These are phyloP conservation scores for Luffa aegyptiaca DNA, from an alignment of 306 rosid species.

Conservation along the genomic window DNA sequence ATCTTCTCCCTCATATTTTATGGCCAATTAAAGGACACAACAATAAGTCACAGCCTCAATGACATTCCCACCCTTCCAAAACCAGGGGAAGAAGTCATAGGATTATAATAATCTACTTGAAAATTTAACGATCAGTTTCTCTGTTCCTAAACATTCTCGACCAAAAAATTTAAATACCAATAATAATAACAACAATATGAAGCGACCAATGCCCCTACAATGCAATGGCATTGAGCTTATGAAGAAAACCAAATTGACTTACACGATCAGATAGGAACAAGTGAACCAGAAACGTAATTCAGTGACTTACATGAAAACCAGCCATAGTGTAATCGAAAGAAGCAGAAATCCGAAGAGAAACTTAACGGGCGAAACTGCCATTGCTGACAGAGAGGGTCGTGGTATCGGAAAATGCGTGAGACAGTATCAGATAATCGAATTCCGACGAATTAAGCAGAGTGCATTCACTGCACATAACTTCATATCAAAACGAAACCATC, in stretches of 20 bases:
- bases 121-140: not conserved
- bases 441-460: slow-evolving; percentile 24
- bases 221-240: not conserved
- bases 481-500: slow-evolving; percentile 12
- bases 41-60: not conserved
- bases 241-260: not conserved
- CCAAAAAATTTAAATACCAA: not conserved
- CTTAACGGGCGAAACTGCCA: slow-evolving; percentile 87
- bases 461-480: slow-evolving; percentile 29
- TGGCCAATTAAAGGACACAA: not conserved
- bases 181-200: not conserved
- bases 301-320: slow-evolving; percentile 66
- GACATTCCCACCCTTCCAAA: not conserved
- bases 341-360: slow-evolving; percentile 74
- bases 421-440: slow-evolving; percentile 33
- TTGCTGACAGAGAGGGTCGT: slow-evolving; percentile 15
- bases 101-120: not conserved
- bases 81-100: not conserved
- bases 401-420: slow-evolving; percentile 17
- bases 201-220: not conserved
- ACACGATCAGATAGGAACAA: not conserved
- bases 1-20: not conserved
- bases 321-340: slow-evolving; percentile 64
- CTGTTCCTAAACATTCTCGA: not conserved
- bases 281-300: not conserved